A percentile compares a stretch with the other conserved stretches of the same genome.
phyloP scores from a whole-genome alignment of 495 filamentous ascomycete species.

The Symbiotaphrina buchneri region DNA sequence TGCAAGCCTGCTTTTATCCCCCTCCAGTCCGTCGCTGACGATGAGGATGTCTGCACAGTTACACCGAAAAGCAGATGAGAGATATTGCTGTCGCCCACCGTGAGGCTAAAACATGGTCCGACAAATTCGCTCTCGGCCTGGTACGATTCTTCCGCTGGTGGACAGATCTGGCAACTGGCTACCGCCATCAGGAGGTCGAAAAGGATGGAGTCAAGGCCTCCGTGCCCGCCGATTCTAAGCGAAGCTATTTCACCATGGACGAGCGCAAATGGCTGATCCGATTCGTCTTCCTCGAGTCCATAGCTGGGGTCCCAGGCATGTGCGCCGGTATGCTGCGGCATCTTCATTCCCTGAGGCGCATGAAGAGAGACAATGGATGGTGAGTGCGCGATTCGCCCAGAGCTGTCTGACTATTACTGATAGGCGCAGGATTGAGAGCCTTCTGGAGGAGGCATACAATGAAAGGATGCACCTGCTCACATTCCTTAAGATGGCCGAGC shows the following conservation, averaged over 20 bases:
- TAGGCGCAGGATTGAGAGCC: constrained; percentile 53
- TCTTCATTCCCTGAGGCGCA: constrained; percentile 53
- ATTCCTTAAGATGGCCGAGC: constrained; percentile 81
- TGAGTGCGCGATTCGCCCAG: constrained; percentile 8
- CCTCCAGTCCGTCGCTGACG: not conserved
- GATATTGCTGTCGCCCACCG: constrained; percentile 43
- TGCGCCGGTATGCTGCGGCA: constrained; percentile 88
- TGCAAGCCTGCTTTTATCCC: not conserved
- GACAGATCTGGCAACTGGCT: constrained; percentile 48
- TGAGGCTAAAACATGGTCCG: constrained; percentile 38
- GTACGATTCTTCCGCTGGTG: constrained; percentile 41
- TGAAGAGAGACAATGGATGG: constrained; percentile 94
- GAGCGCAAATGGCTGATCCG: constrained; percentile 61
- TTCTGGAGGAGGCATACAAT: constrained; percentile 87
- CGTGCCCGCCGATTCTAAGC: constrained; percentile 16
- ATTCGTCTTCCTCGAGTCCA: constrained; percentile 82
- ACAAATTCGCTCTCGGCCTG: constrained; percentile 37
- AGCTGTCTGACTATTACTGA: constrained; percentile 1
- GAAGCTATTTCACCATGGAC: constrained; percentile 35
- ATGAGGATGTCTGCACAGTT: constrained; percentile 15
- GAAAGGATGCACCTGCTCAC: constrained; percentile 93
- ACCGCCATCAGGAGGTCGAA: constrained; percentile 36
- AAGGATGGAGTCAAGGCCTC: constrained; percentile 13
- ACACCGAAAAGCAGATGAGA: constrained; percentile 39
- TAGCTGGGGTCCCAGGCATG: constrained; percentile 93